Evolutionary conservation across 352 stramenopile species (phyloP), one percentile per base, ranked within the genome.

Genomic region (Phytopythium sindhum): DNA sequence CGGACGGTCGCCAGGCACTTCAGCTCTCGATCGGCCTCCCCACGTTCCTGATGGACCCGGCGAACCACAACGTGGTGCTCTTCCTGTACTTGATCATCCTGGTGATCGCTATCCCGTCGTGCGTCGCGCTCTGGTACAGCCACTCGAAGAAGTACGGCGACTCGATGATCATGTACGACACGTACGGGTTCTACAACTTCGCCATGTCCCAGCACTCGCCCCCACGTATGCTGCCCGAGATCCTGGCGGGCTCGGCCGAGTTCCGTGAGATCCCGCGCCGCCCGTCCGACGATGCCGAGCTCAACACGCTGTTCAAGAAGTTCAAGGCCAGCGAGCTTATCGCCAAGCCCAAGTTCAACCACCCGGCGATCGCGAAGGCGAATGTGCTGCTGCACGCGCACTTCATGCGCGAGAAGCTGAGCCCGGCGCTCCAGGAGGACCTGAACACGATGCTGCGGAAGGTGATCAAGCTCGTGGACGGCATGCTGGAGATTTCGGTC

Each of bases 151-250:
- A 98, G 70, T 99, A 98, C 72, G 97, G 97, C 33, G 97, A 99
- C 82, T 98, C 97, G 72, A 98, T 99, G 85, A 98, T 99, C 77
- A 98, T 99, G 95, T 99, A 99, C 83, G 96, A 99, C 78, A 99
- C 97, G 60, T 99, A 99, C 76, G 93, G 93, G 37, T 99, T 98
- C 78, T 99, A 98, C 83, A 98, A 99, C 81, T 96, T 98, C 66
- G 88, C 96, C 50, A 90, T 99, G 67, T 97, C 90, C 64, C 94
- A 98, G 72, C 80, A 98, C 74, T 96, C 94, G 50, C 80, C 97
- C 57, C 81, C 98, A 45, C 98, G 97, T 71, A 93, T 93, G 73
- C 77, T 99, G 60, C 97, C 97, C 0, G 97, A 99, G 85, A 91
- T 97, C 42, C 68, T 98, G 35, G 91, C 91, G 8, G 89, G 91